Base-by-base conservation (phyloP, 2,329 filamentous ascomycete genomes). In the Fusarium denticulatum region DNA sequence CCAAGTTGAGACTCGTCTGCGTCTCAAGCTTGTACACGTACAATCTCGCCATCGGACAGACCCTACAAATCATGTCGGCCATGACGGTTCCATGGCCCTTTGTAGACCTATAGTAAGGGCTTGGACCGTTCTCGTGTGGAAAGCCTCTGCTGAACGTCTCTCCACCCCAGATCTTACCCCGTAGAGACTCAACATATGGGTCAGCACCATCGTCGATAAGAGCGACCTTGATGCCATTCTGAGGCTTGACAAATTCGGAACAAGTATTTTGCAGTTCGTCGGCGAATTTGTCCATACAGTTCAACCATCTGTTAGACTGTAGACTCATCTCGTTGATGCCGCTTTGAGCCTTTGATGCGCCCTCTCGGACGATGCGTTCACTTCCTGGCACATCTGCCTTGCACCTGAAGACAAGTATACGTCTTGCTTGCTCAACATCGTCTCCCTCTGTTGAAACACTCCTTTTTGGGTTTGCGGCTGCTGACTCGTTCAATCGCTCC, bases 11-110 rank as follows among this genome's bases (percentile, higher is more conserved):
- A 16, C 63, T 64, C 2, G 37, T 42, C 9, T 72, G 60, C 36
- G 66, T 78, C 43, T 69, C 63, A 22, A 80, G 68, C 8, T 50
- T 50, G 3, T 52, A 52, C 9, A 50, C 45, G 30, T 60, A 60
- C 12, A 60, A 8, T 5, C 34, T 39, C 3, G 57, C 57, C 45
- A 60, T 60, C 11, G 45, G 57, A 20, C 57, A 60, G 0, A 60
- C 57, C 15, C 46, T 7, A 3, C 57, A 60, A 6, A 60, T 60
- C 43, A 52, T 60, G 4, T 37, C 46, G 18, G 57, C 45, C 57
- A 60, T 60, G 0, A 52, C 57, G 3, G 57, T 60, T 4, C 57
- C 57, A 2, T 60, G 57, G 5, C 57, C 57, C 13, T 52, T 60
- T 0, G 43, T 50, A 15, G 57, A 60, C 1, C 34, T 60, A 20